Evolutionary conservation across 306 rosid species (phyloP), one percentile per base, ranked within the genome.

Genomic region (Trifolium repens): DNA sequence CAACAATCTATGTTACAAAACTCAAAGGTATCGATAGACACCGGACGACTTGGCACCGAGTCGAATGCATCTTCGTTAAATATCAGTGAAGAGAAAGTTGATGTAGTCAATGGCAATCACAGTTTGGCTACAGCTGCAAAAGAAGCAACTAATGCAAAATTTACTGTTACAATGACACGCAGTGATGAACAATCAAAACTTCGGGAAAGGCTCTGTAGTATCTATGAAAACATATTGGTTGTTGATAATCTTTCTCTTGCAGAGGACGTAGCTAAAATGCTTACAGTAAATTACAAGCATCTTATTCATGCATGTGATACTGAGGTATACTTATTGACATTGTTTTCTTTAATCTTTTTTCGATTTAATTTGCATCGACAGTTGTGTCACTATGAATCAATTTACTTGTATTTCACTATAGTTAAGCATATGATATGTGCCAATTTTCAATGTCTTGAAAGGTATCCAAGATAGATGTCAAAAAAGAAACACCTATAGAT

Each of bases 261-360:
- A 50, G 88, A 84, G 85, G 71, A 90, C 79, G 89, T 90, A 61
- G 92, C 91, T 60, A 52, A 65, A 80, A 82, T 79, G 97, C 96
- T 94, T 71, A 88, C 89, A 68, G 78, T 66, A 58, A 82, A 87
- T 79, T 92, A 90, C 84, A 88, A 84, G 83, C 86, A 90, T 94
- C 93, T 84, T 80, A 85, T 92, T 60, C 99, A 94, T 92, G 96
- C 99, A 30, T 94, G 97, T 70, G 99, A 94, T 82, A 94, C 99
- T 12, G 99, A 94, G 96, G 99, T 94, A 87, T 70, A 46, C 37
- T 54, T 76, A 40, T 58, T 39, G 69, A 69, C 49, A 12, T 67
- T 53, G 11, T 54, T 79, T 49, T 65, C 43, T 58, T 59, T 55
- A 57, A 57, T n/a, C 43, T 27, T 75, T 68, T 78, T 71, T 43